Evolutionary conservation across 2,329 filamentous ascomycete species (phyloP).

Genomic region (Stachybotrys chlorohalonatus): DNA sequence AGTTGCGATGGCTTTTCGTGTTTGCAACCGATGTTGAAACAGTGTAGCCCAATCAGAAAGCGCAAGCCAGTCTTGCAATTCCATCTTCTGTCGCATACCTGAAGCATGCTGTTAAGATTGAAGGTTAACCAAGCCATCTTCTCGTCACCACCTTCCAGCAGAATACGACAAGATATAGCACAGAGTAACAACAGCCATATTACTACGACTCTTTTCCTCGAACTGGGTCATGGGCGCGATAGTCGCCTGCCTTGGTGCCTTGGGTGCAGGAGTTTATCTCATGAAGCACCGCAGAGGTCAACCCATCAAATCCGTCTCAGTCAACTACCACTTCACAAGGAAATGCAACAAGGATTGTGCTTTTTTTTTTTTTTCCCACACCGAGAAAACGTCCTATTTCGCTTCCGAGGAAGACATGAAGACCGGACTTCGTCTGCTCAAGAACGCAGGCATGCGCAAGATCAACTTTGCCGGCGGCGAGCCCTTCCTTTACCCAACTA

Average conservation of each 20-base stretch:
- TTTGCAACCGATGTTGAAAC: neutral
- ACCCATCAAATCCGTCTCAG: slow-evolving; percentile 4
- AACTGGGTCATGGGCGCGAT: neutral
- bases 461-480: slow-evolving; percentile 48
- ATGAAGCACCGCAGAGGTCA: neutral
- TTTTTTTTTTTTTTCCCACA: slow-evolving; percentile 53
- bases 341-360: slow-evolving; percentile 19
- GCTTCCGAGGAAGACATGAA: slow-evolving; percentile 30
- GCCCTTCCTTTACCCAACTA: slow-evolving; percentile 39
- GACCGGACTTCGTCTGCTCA: slow-evolving; percentile 33
- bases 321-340: slow-evolving; percentile 7
- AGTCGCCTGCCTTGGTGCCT: neutral
- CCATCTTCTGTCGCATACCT: neutral
- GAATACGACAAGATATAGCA: neutral
- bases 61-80: neutral
- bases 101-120: neutral
- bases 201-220: neutral
- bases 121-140: neutral
- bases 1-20: neutral
- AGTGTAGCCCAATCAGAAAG: neutral
- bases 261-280: neutral
- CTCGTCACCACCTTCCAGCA: neutral
- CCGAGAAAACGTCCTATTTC: slow-evolving; percentile 36
- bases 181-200: neutral
- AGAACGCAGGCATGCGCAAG: slow-evolving; percentile 42